Base-by-base conservation (phyloP, 257 asterid genomes). In the Striga asiatica region DNA sequence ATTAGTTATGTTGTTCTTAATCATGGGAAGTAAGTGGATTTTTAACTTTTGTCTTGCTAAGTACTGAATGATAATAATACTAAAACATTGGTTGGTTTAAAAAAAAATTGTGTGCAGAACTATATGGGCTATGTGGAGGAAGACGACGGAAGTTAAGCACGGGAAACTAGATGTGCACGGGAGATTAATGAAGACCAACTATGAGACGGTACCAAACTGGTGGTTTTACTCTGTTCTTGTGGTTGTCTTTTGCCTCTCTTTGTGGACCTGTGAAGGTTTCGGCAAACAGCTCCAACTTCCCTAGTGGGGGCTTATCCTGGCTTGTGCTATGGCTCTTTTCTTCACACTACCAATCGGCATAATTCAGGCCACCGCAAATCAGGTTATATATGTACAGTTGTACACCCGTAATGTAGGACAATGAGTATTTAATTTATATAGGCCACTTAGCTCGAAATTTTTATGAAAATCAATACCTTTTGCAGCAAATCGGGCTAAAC, bases 301-400 rank as follows among this genome's bases (percentile, higher is more conserved):
- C 1, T 87, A 89, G 89, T 87, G 94, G 96, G 96, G 93, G 8
- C 77, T 87, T 1, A 2, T 81, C 9, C 10, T 81, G 52, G 87
- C 93, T 0, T 72, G 86, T 16, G 60, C 0, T 2, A 65, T 87
- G 47, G 87, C 94, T 1, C 54, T 78, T 11, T 5, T 73, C 56
- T 87, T 81, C 83, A 87, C 93, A 48, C 62, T 87, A 14, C 96
- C 96, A 0, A 56, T 84, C 14, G 96, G 96, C 12, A 67, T 81
- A 0, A 81, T 87, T 11, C 81, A 73, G 47, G 96, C 96, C 28
- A 76, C 89, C 3, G 81, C 96, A 3, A 81, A 80, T 67, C 75
- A 62, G 81, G 95, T 78, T n/a, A n/a, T n/a, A n/a, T n/a, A n/a
- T n/a, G n/a, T n/a, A n/a, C n/a, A n/a, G n/a, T n/a, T n/a, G n/a